Evolutionary conservation across 2,329 filamentous ascomycete genomes (phyloP).

Genomic region (Colletotrichum euphorbiae): DNA sequence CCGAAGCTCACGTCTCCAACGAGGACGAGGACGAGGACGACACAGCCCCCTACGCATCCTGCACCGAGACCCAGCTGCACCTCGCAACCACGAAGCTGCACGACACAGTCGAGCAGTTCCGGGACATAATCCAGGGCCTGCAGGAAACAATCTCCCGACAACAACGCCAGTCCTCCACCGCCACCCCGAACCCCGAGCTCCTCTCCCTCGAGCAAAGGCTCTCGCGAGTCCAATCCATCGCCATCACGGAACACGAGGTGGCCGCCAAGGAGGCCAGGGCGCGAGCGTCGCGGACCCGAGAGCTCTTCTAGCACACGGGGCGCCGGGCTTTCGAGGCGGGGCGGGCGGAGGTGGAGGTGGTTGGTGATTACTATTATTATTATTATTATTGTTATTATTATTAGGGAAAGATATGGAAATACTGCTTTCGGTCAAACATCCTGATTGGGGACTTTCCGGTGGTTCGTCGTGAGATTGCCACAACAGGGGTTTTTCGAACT

Average conservation of each 20-base stretch:
- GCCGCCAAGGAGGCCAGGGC: not conserved
- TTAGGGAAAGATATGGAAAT: not conserved
- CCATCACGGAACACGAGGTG: slow-evolving; percentile 2
- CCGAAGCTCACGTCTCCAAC: not conserved
- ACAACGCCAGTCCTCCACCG: not conserved
- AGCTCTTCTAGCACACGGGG: too few species aligned
- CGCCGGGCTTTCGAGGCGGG: too few species aligned
- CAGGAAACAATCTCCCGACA: slow-evolving; percentile 38
- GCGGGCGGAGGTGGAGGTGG: not conserved
- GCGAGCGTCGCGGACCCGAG: not conserved
- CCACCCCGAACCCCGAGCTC: not conserved
- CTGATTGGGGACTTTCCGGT: not conserved
- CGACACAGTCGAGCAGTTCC: slow-evolving; percentile 40
- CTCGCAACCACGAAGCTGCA: not conserved
- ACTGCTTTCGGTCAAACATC: not conserved
- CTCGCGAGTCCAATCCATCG: not conserved
- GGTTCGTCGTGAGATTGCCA: not conserved
- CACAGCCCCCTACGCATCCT: not conserved
- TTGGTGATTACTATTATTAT: not conserved
- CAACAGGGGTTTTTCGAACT: too few species aligned
- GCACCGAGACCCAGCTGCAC: not conserved
- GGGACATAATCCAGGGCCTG: slow-evolving; percentile 52
- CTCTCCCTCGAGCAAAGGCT: not conserved
- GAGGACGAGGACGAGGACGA: not conserved
- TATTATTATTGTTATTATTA: not conserved